These are phyloP conservation scores for Hypocrella siamensis DNA, from an alignment of 2,329 filamentous ascomycete species.

Conservation along the genomic window DNA sequence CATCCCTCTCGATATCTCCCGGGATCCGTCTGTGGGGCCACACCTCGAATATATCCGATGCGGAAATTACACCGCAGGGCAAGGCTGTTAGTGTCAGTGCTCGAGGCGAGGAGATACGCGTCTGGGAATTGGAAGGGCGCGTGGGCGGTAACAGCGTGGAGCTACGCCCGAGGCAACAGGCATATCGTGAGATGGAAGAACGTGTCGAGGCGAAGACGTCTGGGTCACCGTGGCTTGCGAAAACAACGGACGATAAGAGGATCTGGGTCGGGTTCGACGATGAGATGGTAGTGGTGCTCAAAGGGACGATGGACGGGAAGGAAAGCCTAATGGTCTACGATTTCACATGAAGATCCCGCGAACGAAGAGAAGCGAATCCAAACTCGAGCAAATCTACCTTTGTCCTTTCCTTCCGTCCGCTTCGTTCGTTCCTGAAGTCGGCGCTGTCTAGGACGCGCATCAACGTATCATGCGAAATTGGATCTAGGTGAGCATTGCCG, in stretches of 20 bases:
- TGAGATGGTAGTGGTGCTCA: conserved; percentile 76
- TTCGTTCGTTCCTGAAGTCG: no score
- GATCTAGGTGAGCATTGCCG: no score
- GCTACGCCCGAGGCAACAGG: conserved; percentile 24
- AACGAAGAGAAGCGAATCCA: no score
- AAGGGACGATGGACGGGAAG: conserved; percentile 49
- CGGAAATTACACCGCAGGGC: conserved; percentile 68
- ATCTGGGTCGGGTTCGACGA: conserved; percentile 81
- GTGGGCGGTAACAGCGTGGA: conserved; percentile 37
- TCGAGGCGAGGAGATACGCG: conserved; percentile 61
- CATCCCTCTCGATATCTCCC: conserved; percentile 50
- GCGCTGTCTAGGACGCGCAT: no score
- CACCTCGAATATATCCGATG: conserved; percentile 75
- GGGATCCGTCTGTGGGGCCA: conserved; percentile 79
- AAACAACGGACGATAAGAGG: conserved; percentile 27
- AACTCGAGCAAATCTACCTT: no score
- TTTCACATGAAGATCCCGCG: conserved; percentile 50
- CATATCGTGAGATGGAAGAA: conserved; percentile 5
- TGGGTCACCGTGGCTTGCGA: neutral
- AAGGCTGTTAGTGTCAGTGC: conserved; percentile 82
- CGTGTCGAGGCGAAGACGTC: conserved; percentile 5
- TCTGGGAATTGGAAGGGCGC: conserved; percentile 80
- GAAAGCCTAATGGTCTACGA: conserved; percentile 75
- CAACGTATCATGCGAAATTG: no score
- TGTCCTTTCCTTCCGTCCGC: no score